Conservation (phyloP, 495 filamentous ascomycete genomes). For the Penicillium cataractarum region DNA sequence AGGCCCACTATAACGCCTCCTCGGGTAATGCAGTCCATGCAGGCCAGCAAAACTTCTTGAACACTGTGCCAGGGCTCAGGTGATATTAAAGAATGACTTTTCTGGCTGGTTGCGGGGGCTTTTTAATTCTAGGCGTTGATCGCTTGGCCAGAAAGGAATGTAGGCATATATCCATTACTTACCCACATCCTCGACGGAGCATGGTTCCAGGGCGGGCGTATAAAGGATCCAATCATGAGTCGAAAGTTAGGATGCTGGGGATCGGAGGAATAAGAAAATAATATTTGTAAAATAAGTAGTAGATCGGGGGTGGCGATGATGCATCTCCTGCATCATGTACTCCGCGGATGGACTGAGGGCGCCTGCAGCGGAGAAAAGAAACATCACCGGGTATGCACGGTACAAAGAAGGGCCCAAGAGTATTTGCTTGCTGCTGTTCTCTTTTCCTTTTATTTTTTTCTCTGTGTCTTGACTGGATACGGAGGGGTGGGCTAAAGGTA, state of each 20-base stretch:
- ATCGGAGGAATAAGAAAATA: slow-evolving; percentile 26
- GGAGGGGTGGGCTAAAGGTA: slow-evolving; percentile 1
- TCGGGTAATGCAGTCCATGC: slow-evolving; percentile 16
- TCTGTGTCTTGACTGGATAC: slow-evolving; percentile 3
- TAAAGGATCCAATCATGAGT: slow-evolving; percentile 17
- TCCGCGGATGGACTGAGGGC: slow-evolving; percentile 27
- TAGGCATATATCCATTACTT: slow-evolving; percentile 5
- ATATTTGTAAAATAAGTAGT: slow-evolving; percentile 1
- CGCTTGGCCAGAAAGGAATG: slow-evolving; percentile 20
- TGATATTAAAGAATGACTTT: slow-evolving; percentile 25
- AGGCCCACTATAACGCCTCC: slow-evolving; percentile 23
- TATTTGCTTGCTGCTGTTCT: too few relatives aligned
- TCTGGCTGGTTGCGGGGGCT: slow-evolving; percentile 2
- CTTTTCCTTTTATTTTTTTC: background rate
- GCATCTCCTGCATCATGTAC: slow-evolving; percentile 39
- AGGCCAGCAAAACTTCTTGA: slow-evolving; percentile 1
- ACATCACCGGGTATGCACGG: slow-evolving; percentile 31
- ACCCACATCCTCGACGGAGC: slow-evolving; percentile 15
- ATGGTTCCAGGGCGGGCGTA: slow-evolving; percentile 18
- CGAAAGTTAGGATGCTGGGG: slow-evolving; percentile 6
- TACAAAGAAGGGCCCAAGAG: slow-evolving; percentile 17
- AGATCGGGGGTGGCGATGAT: slow-evolving; percentile 34
- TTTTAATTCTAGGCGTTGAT: background rate
- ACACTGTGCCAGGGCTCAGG: slow-evolving; percentile 15
- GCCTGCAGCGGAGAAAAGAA: slow-evolving; percentile 29